Evolutionary conservation across 805 yeast species (phyloP).

Genomic region (Pichia thaimueangensis): DNA sequence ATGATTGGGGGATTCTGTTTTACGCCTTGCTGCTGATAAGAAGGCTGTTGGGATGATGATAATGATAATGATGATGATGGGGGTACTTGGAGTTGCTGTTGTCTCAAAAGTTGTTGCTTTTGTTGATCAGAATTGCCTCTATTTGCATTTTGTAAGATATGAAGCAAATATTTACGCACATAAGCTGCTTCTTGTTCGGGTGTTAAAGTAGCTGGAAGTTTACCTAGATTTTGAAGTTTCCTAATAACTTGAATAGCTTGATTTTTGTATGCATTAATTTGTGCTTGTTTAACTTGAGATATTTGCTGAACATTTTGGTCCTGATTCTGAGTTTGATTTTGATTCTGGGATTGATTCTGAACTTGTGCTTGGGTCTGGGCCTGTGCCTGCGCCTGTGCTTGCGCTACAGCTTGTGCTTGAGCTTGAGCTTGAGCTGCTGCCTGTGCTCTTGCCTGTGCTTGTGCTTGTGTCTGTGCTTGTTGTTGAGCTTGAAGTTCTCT

Average conservation of each 20-base stretch:
- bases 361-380: not conserved
- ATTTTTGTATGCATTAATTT: conserved; percentile 25
- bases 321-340: not conserved
- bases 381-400: conserved; percentile 1
- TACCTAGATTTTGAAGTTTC: conserved; percentile 30
- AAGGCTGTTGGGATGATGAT: conserved; percentile 11
- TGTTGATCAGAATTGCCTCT: conserved; percentile 9
- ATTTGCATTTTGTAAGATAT: conserved; percentile 22
- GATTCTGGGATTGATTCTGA: not conserved
- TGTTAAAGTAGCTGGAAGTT: conserved; percentile 26
- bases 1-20: conserved; percentile 4
- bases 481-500: conserved; percentile 15
- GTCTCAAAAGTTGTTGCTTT: conserved; percentile 13
- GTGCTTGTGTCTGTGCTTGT: conserved; percentile 6
- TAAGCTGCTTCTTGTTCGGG: conserved; percentile 32
- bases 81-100: conserved; percentile 15
- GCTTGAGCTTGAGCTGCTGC: conserved; percentile 6
- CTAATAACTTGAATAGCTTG: conserved; percentile 32
- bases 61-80: conserved; percentile 2
- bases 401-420: conserved; percentile 7
- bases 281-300: conserved; percentile 11
- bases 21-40: not conserved
- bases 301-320: not conserved
- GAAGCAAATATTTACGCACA: conserved; percentile 29
- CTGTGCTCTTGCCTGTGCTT: conserved; percentile 9